These are phyloP conservation scores for Neotropicomus parvogracilis DNA, from an alignment of 1,284 basidiomycete genomes.

Conservation along the genomic window DNA sequence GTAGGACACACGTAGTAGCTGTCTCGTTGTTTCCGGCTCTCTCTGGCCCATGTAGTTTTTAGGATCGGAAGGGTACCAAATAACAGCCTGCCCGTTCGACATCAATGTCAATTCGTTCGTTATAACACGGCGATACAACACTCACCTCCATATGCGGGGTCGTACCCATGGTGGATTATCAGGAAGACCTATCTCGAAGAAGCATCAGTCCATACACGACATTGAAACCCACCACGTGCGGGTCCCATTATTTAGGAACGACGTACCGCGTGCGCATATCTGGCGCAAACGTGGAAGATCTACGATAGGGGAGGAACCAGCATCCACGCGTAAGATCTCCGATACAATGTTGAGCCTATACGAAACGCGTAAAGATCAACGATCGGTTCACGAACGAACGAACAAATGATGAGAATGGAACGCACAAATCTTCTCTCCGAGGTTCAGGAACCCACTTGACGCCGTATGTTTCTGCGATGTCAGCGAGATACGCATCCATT, in stretches of 20 bases:
- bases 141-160: slow-evolving; percentile 71
- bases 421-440: slow-evolving; percentile 59
- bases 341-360: slow-evolving; percentile 52
- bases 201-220: slow-evolving; percentile 5
- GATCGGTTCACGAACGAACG: neutral
- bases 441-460: slow-evolving; percentile 64
- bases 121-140: neutral
- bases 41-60: slow-evolving; percentile 57
- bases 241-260: neutral
- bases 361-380: slow-evolving; percentile 5
- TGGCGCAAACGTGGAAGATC: slow-evolving; percentile 52
- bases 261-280: slow-evolving; percentile 56
- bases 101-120: slow-evolving; percentile 1
- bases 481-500: slow-evolving; percentile 53
- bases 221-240: neutral
- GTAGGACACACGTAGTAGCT: slow-evolving; percentile 60
- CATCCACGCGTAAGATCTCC: slow-evolving; percentile 49
- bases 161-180: slow-evolving; percentile 69
- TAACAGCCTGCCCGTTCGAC: slow-evolving; percentile 45
- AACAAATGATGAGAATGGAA: slow-evolving; percentile 5
- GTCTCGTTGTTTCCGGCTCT: slow-evolving; percentile 57
- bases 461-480: slow-evolving; percentile 50
- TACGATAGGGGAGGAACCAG: slow-evolving; percentile 46
- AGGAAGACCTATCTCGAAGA: slow-evolving; percentile 52
- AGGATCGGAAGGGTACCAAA: slow-evolving; percentile 56